Evolutionary conservation across 495 filamentous ascomycete genomes (phyloP), one percentile per base, ranked within the genome.

Genomic region (Articulospora tetracladia): DNA sequence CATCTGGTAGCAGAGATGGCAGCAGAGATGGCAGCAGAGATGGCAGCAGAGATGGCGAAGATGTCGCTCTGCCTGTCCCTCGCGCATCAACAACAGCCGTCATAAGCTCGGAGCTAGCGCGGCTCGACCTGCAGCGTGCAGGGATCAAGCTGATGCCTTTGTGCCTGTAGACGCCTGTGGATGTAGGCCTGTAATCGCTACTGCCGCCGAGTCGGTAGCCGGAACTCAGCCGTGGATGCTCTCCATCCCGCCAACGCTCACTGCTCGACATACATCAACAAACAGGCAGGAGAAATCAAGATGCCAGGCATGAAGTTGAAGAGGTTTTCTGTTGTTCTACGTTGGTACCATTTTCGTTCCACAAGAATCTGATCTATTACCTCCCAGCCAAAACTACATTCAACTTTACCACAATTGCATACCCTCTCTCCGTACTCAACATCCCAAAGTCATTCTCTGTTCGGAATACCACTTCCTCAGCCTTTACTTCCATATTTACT

Each of bases 381-480:
- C 25, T 55, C 7, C 30, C 28, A 19, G 28, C 12, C 28, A 55
- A 19, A 22, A 36, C 11, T 23, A 64, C 54, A 15, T 53, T 50
- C 48, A 83, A 68, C 20, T 65, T 60, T 11, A 78, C 41, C 26
- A 84, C 73, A 66, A 83, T 69, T 13, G 73, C 78, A 65, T 72
- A 82, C 0, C 81, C 82, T 0, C 63, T 72, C 59, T 67, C 55
- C n/a, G 75, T 80, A 59, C 82, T 80, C 66, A 73, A 77, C 11
- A 85, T 61, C 0, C 82, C 82, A 58, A 83, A 70, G 3, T 75
- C 73, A 59, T 81, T 85, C 70, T 81, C 76, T 46, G 65, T 69
- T 22, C 80, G 64, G 59, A 85, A 81, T 1, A 75, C 75, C 11
- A 83, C 73, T 59, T 83, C 82, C 23, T 82, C 71, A 12, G 76